Conservation (phyloP, 768 basidiomycete species). For the Fistulinella prunicolor region DNA sequence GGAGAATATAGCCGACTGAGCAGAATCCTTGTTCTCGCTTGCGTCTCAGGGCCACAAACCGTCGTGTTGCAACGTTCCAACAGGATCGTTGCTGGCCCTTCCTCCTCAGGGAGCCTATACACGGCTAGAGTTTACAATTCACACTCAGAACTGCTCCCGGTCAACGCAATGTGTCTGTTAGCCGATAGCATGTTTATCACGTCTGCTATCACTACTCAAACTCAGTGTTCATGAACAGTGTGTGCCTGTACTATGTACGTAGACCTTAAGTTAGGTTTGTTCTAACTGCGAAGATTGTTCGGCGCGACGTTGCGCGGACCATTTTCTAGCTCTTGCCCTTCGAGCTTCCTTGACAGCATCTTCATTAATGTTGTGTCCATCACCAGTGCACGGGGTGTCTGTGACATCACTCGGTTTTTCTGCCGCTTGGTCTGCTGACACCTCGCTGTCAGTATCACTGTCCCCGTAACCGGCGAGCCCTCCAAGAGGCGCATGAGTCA, state of each 20-base stretch:
- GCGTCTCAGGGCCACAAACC: too few species aligned
- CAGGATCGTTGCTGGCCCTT: too few species aligned
- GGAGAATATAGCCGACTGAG: too few species aligned
- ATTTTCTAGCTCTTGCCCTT: constrained; percentile 55
- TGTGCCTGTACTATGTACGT: background rate
- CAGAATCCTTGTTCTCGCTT: background rate
- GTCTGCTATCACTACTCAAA: too few species aligned
- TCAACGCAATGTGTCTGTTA: too few species aligned
- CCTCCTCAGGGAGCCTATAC: too few species aligned
- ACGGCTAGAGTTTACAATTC: too few species aligned
- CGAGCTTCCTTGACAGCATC: constrained; percentile 42
- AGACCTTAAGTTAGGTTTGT: background rate
- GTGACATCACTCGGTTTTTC: background rate
- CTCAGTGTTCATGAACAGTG: background rate
- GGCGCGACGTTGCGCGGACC: constrained; percentile 51
- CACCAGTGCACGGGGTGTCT: background rate
- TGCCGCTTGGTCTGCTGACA: constrained; percentile 27
- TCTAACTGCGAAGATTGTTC: constrained; percentile 11
- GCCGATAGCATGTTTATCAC: too few species aligned
- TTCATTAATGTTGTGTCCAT: background rate
- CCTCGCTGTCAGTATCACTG: constrained; percentile 43
- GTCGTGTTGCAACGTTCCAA: too few species aligned
- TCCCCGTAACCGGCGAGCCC: constrained; percentile 59
- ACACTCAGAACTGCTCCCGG: too few species aligned
- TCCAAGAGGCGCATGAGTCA: constrained; percentile 37